A percentile compares a stretch with the other conserved stretches of the same genome.
These are phyloP conservation scores for Podila minutissima DNA, from an alignment of 192 early-diverging fungal species.

Conservation along the genomic window DNA sequence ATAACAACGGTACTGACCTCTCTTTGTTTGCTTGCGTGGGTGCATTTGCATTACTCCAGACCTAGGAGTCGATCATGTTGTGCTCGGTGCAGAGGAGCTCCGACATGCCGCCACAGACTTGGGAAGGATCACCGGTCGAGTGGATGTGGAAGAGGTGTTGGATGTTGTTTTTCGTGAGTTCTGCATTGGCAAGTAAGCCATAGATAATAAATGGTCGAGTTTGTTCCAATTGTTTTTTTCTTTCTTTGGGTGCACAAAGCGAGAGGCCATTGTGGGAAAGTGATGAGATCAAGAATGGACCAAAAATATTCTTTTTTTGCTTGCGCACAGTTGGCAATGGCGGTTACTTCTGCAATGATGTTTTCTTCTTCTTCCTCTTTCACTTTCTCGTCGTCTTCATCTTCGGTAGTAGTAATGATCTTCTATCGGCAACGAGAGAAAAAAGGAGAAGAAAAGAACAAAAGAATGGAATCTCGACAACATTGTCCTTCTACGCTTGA, in stretches of 20 bases:
- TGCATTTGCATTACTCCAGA: neutral
- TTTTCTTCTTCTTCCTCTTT: neutral
- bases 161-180: constrained; percentile 80
- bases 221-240: too few species aligned
- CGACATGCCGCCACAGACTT: constrained; percentile 68
- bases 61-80: constrained; percentile 59
- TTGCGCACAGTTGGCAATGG: neutral
- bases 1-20: neutral
- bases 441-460: neutral
- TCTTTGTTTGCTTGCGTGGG: too few species aligned
- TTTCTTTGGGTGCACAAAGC: neutral
- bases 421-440: neutral
- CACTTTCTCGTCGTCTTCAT: too few species aligned
- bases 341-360: constrained; percentile 1
- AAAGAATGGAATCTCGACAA: constrained; percentile 4
- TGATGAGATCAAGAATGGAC: neutral
- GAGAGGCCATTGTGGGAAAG: neutral
- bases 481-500: neutral
- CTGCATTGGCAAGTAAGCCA: constrained; percentile 79
- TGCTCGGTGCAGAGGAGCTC: constrained; percentile 80
- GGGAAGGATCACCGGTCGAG: constrained; percentile 77
- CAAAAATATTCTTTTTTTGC: neutral
- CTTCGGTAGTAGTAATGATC: neutral
- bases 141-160: constrained; percentile 79
- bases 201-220: too few species aligned